phyloP scores from a whole-genome alignment of 2,329 filamentous ascomycete genomes.

The Incumbomyces lentus region DNA sequence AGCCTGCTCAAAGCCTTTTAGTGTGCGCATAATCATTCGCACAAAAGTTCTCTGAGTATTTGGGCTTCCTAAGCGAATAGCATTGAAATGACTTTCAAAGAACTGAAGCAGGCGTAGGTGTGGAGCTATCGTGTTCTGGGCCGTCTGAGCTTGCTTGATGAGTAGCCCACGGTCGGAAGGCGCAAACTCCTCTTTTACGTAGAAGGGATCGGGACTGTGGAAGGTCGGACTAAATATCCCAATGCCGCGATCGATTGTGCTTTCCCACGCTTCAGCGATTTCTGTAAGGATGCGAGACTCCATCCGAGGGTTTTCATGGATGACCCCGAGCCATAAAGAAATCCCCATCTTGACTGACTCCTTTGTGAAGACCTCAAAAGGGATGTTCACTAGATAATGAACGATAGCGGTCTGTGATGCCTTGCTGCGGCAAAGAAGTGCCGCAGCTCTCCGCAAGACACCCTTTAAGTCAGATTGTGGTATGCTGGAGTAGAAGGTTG shows the following conservation, averaged over 20 bases:
- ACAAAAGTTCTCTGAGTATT: slow-evolving; percentile 74
- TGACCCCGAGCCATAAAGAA: slow-evolving; percentile 90
- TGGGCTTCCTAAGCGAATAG: slow-evolving; percentile 71
- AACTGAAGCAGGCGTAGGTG: slow-evolving; percentile 81
- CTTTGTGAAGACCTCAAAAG: slow-evolving; percentile 86
- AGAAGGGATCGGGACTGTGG: slow-evolving; percentile 75
- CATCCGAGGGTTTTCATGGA: slow-evolving; percentile 86
- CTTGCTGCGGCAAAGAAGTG: slow-evolving; percentile 68
- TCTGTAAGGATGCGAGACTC: slow-evolving; percentile 78
- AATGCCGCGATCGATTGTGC: slow-evolving; percentile 62
- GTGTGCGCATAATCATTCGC: slow-evolving; percentile 67
- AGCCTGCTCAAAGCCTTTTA: slow-evolving; percentile 61
- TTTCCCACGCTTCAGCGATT: slow-evolving; percentile 84
- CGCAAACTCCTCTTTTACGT: slow-evolving; percentile 80
- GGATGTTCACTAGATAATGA: slow-evolving; percentile 81
- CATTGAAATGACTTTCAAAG: slow-evolving; percentile 88
- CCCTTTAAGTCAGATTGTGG: slow-evolving; percentile 67
- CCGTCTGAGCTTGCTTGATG: slow-evolving; percentile 62
- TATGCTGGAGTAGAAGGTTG: slow-evolving; percentile 58
- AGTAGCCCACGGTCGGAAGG: slow-evolving; percentile 73
- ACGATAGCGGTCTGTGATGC: slow-evolving; percentile 68
- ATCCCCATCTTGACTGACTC: slow-evolving; percentile 92
- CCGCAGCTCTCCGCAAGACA: slow-evolving; percentile 72
- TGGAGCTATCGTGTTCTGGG: slow-evolving; percentile 75
- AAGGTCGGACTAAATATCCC: slow-evolving; percentile 72